Conservation (phyloP, 2,329 filamentous ascomycete genomes). For the Exophiala xenobiotica region DNA sequence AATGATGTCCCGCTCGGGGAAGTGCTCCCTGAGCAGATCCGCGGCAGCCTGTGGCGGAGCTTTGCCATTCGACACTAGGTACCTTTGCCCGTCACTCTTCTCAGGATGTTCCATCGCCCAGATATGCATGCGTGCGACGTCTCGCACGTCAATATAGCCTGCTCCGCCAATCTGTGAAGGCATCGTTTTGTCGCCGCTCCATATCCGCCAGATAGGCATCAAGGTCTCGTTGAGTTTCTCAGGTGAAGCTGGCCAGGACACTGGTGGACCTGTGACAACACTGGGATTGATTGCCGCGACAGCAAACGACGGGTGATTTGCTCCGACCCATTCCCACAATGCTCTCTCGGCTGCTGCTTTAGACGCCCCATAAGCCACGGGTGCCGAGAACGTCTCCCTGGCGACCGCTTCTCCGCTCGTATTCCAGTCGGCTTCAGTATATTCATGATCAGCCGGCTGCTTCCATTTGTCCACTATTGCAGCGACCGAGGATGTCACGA, state of each 20-base stretch:
- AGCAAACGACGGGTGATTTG: slow-evolving; percentile 18
- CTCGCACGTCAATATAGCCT: slow-evolving; percentile 31
- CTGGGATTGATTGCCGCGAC: slow-evolving; percentile 27
- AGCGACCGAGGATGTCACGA: slow-evolving; percentile 30
- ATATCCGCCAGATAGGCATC: slow-evolving; percentile 29
- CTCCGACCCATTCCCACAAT: slow-evolving; percentile 26
- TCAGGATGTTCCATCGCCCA: slow-evolving; percentile 29
- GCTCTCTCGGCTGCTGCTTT: slow-evolving; percentile 29
- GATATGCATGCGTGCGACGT: slow-evolving; percentile 29
- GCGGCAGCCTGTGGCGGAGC: slow-evolving; percentile 31
- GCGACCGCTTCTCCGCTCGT: slow-evolving; percentile 37
- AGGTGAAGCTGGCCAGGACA: slow-evolving; percentile 24
- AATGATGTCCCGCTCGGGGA: slow-evolving; percentile 25
- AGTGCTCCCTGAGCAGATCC: slow-evolving; percentile 25
- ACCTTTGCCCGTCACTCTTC: slow-evolving; percentile 25
- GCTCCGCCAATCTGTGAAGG: slow-evolving; percentile 29
- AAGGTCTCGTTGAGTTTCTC: slow-evolving; percentile 29
- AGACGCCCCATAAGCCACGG: slow-evolving; percentile 29
- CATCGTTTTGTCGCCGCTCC: slow-evolving; percentile 18
- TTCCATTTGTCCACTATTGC: slow-evolving; percentile 28
- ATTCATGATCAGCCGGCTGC: slow-evolving; percentile 29
- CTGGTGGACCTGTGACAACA: slow-evolving; percentile 31
- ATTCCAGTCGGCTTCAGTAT: slow-evolving; percentile 38
- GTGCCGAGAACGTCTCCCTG: slow-evolving; percentile 25
- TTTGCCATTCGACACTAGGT: slow-evolving; percentile 27